Base-by-base conservation (phyloP, 176 grass and related monocot genomes). In the Eremochloa ophiuroides region DNA sequence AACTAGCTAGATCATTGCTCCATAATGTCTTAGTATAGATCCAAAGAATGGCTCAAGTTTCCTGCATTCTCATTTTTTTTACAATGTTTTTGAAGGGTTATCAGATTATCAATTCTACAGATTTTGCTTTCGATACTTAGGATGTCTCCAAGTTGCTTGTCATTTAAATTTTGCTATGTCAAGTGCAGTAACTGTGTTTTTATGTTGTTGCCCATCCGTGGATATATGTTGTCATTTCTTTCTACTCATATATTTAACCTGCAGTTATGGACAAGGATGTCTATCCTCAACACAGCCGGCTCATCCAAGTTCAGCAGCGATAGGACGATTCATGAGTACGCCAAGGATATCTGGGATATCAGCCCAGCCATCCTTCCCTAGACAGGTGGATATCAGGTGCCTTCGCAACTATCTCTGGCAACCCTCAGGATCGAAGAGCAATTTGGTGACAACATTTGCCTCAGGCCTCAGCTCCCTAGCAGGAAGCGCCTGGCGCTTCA, bases 291-390 rank as follows among this genome's bases (percentile, higher is more conserved):
- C 76, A 90, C 93, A 18, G 93, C 91, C 7, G 66, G 87, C 22
- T 95, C 93, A 58, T 72, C 84, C 84, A 99, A 99, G 80, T 99
- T 95, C 74, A 99, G 91, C 88, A 98, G 96, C 46, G 96, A 98
- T 73, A 73, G 96, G 67, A 98, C 93, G 18, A 95, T 98, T 68
- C 96, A 86, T 62, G 87, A 98, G 75, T 98, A 98, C 30, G 93
- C 96, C 39, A 95, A 85, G 66, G 93, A 93, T 48, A 98, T 98
- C 25, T 98, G 96, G 96, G 76, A 88, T 62, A 91, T 98, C 65
- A 84, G 66, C 25, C 88, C 93, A 53, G 86, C 74, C 65, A n/a
- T 66, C 48, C 78, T 98, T 27, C 88, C 90, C 10, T 94, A 86
- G 77, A 80, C 37, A n/a, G 20, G 23, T 10, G 23, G 13, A 29